Base-by-base conservation (phyloP, 208 protist species). In the Leishmania mexicana region DNA sequence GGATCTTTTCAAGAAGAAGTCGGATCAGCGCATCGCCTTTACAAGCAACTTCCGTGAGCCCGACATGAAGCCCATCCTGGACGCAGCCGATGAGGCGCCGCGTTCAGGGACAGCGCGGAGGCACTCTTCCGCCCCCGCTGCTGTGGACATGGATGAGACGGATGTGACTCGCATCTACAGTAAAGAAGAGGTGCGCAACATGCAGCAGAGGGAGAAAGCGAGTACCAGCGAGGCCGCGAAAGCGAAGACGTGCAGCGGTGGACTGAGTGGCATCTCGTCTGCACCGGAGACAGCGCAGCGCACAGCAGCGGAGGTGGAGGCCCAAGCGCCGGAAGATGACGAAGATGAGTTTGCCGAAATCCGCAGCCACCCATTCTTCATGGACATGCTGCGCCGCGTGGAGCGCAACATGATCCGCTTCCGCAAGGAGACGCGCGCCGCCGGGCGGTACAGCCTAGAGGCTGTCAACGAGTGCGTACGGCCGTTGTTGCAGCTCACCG, bases 401-500 rank as follows among this genome's bases (percentile, higher is more conserved):
- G 91, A 96, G 75, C 86, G 88, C 60, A 95, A 95, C 85, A 96
- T 95, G 81, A 80, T 85, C 62, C 92, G 90, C 76, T 92, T 94
- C 75, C 87, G 90, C 72, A 93, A 93, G 81, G 91, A 96, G 57
- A 92, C 95, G 24, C 88, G 90, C 60, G 71, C 83, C 4, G 74
- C 85, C n/a, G 90, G 91, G 31, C 81, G 88, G 70, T 98, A 96
- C 84, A 93, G 85, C 72, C 74, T 83, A 13, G 90, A 93, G 65
- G 89, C 87, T 47, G 75, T 96, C 67, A 93, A 96, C 80, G 83
- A 94, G 45, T 96, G 91, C 75, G 89, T 98, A 73, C 90, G 95
- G 3, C 95, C 95, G 57, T 80, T 98, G 64, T 84, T 98, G 70
- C 95, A 98, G 86, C 86, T 98, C 51, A 89, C 93, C 24, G 95